Percentiles rank a stretch among this genome's conserved stretches.
These are phyloP conservation scores for Ormosia emarginata DNA, from an alignment of 306 rosid genomes.

Conservation along the genomic window DNA sequence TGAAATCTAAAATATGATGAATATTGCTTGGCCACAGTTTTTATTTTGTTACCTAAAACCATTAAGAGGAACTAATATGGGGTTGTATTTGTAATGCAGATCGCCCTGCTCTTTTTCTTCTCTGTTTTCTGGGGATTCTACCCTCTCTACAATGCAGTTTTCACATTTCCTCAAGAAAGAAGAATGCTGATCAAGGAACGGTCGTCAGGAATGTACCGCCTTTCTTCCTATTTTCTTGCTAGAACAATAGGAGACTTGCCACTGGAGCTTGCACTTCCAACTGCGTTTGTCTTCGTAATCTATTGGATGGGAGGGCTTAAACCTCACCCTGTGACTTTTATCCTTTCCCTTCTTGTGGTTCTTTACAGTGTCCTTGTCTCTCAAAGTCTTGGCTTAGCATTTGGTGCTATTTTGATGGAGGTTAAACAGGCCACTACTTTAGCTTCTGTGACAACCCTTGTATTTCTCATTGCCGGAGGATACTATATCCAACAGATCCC, in stretches of 20 bases:
- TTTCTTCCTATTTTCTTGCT: constrained; percentile 76
- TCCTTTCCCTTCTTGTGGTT: constrained; percentile 62
- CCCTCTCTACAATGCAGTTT: constrained; percentile 86
- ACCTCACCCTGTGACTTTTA: constrained; percentile 59
- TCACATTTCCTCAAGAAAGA: constrained; percentile 86
- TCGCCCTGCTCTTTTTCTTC: constrained; percentile 82
- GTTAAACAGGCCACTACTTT: constrained; percentile 75
- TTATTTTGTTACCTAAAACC: not conserved
- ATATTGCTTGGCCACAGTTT: not conserved
- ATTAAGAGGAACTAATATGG: not conserved
- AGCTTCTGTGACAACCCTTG: constrained; percentile 80
- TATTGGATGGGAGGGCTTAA: constrained; percentile 91
- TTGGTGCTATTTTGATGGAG: constrained; percentile 86
- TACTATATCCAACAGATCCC: constrained; percentile 79
- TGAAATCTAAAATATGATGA: not conserved
- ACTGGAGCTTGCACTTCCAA: constrained; percentile 78
- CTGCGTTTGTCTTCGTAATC: constrained; percentile 65
- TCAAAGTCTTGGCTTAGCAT: constrained; percentile 76
- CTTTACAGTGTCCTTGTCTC: constrained; percentile 83
- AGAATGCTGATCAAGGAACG: constrained; percentile 74
- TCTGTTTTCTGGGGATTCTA: constrained; percentile 94
- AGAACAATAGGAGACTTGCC: constrained; percentile 81
- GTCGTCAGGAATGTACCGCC: constrained; percentile 78
- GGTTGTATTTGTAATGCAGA: constrained; percentile 27
- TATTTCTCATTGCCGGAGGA: constrained; percentile 84